Conservation (phyloP, 495 filamentous ascomycete species). For the Aspergillus incahuasiensis region DNA sequence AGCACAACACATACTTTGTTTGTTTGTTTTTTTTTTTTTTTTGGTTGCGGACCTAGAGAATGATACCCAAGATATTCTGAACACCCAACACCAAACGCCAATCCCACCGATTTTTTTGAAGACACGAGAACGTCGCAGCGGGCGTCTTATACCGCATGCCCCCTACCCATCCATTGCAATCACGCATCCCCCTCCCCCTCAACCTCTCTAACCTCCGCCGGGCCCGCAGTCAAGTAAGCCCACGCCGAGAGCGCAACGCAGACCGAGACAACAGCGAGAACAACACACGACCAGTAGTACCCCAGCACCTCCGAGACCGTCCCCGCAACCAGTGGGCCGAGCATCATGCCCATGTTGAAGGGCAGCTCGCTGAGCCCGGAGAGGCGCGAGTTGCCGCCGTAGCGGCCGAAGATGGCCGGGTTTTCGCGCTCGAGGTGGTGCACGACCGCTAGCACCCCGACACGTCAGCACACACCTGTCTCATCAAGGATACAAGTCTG, state of each 20-base stretch:
- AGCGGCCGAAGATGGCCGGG: constrained; percentile 18
- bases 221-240: constrained; percentile 5
- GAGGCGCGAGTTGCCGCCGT: constrained; percentile 23
- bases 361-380: constrained; percentile 24
- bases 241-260: not conserved
- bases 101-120: no score
- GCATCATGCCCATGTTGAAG: constrained; percentile 22
- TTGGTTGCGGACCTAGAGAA: no score
- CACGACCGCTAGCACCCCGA: constrained; percentile 11
- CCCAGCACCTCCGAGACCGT: constrained; percentile 22
- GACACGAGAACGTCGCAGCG: no score
- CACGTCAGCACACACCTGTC: no score
- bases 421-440: constrained; percentile 15
- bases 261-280: not conserved
- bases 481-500: no score
- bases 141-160: no score
- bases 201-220: constrained; percentile 26
- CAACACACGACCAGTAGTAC: constrained; percentile 21
- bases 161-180: no score
- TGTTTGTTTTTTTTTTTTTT: no score
- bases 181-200: constrained; percentile 31
- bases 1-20: no score
- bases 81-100: no score
- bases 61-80: no score
- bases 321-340: constrained; percentile 26